These are phyloP conservation scores for Epichloe sp. DNA, from an alignment of 2,329 filamentous ascomycete species.

Conservation along the genomic window DNA sequence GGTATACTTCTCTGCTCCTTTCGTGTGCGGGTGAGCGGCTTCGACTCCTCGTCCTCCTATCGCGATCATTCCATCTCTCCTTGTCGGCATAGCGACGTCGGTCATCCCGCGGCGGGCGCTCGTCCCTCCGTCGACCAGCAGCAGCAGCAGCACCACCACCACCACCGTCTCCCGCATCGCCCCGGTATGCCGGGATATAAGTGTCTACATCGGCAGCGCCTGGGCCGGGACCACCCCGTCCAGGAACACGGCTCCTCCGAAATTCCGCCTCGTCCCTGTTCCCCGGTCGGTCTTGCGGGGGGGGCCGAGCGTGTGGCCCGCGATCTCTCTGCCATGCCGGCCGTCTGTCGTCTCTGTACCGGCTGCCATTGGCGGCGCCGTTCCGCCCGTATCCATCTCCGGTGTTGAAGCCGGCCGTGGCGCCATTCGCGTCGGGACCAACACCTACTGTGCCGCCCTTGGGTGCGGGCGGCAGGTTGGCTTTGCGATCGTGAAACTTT, in stretches of 20 bases:
- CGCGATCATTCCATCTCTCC: constrained; percentile 27
- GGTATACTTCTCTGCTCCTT: constrained; percentile 32
- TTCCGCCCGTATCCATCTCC: constrained; percentile 38
- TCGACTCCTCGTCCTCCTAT: constrained; percentile 26
- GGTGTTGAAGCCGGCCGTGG: constrained; percentile 34
- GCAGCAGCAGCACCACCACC: constrained; percentile 16
- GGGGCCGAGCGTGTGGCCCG: constrained; percentile 36
- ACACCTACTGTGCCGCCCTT: constrained; percentile 83
- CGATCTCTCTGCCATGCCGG: constrained; percentile 44
- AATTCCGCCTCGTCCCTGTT: constrained; percentile 24
- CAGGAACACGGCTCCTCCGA: constrained; percentile 27
- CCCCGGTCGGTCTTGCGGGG: constrained; percentile 21
- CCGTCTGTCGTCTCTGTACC: constrained; percentile 34
- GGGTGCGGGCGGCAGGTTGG: constrained; percentile 75
- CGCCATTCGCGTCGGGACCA: constrained; percentile 39
- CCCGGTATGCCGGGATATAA: constrained; percentile 34
- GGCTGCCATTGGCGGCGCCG: constrained; percentile 31
- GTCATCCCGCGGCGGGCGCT: constrained; percentile 20
- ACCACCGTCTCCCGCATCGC: constrained; percentile 18
- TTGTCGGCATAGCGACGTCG: constrained; percentile 20
- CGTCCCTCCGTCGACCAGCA: constrained; percentile 22
- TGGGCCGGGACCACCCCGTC: constrained; percentile 7
- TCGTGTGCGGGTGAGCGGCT: constrained; percentile 26
- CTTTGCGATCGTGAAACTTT: constrained; percentile 78
- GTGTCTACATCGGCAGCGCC: constrained; percentile 29